Conservation (phyloP, 2,329 filamentous ascomycete genomes). For the Orbilia quercus region DNA sequence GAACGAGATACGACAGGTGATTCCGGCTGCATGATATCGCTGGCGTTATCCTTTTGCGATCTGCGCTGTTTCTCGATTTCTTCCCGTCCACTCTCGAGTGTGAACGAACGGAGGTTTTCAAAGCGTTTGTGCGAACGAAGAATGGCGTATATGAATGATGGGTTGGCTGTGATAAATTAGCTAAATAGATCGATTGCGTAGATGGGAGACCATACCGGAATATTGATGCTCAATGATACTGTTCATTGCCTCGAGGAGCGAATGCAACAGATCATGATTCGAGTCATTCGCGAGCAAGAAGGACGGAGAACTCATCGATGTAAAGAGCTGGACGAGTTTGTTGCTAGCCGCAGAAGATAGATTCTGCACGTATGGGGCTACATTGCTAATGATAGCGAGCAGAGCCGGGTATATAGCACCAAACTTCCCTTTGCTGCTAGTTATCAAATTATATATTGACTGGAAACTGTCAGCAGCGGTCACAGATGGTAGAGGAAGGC, state of each 20-base stretch:
- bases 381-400: conserved; percentile 91
- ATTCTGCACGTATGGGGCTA: conserved; percentile 83
- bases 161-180: conserved; percentile 72
- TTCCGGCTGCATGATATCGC: conserved; percentile 47
- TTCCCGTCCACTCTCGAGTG: conserved; percentile 88
- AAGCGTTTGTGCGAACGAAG: conserved; percentile 84
- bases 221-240: conserved; percentile 91
- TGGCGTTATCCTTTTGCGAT: conserved; percentile 72
- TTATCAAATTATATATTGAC: conserved; percentile 92
- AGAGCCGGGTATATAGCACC: conserved; percentile 92
- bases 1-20: conserved; percentile 18
- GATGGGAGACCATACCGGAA: conserved; percentile 69
- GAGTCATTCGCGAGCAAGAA: conserved; percentile 92
- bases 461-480: conserved; percentile 62
- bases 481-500: not conserved
- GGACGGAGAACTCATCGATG: conserved; percentile 90
- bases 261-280: conserved; percentile 83
- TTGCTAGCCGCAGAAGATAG: conserved; percentile 79
- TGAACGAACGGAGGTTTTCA: conserved; percentile 85
- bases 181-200: not conserved
- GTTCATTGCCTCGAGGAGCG: conserved; percentile 88
- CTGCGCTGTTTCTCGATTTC: conserved; percentile 85
- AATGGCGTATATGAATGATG: conserved; percentile 81
- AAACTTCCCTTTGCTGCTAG: conserved; percentile 87
- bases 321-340: conserved; percentile 86